These are phyloP conservation scores for Epichloe uncinata DNA, from an alignment of 2,329 filamentous ascomycete species.

Conservation along the genomic window DNA sequence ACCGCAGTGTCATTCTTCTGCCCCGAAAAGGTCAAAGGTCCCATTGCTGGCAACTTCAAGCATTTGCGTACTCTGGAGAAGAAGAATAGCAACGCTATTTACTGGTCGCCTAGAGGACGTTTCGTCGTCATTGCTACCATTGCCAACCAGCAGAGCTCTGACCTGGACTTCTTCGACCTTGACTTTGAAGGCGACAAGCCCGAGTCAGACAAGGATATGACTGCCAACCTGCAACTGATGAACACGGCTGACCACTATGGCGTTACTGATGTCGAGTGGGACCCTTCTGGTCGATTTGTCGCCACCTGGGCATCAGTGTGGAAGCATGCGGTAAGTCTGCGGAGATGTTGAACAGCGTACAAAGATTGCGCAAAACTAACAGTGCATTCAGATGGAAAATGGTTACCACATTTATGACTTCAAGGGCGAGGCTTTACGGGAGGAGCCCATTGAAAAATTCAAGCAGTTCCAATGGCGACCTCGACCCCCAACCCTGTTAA, in stretches of 20 bases:
- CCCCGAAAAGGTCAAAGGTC: slow-evolving; percentile 82
- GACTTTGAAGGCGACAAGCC: slow-evolving; percentile 97
- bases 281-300: slow-evolving; percentile 88
- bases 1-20: slow-evolving; percentile 94
- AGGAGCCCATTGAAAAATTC: slow-evolving; percentile 91
- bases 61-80: slow-evolving; percentile 90
- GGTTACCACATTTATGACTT: slow-evolving; percentile 98
- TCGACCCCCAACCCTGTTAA: slow-evolving; percentile 77
- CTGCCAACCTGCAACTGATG: slow-evolving; percentile 91
- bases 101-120: slow-evolving; percentile 92
- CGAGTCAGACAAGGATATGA: slow-evolving; percentile 84
- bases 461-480: slow-evolving; percentile 96
- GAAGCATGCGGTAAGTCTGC: slow-evolving; percentile 74
- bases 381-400: slow-evolving; percentile 72
- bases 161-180: slow-evolving; percentile 94
- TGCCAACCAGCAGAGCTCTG: slow-evolving; percentile 81
- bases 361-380: neutral
- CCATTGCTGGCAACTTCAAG: slow-evolving; percentile 82
- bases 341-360: neutral
- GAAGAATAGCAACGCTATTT: slow-evolving; percentile 99
- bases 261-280: slow-evolving; percentile 96
- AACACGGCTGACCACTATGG: slow-evolving; percentile 91
- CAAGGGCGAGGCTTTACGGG: slow-evolving; percentile 74
- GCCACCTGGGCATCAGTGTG: slow-evolving; percentile 87
- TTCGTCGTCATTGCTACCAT: slow-evolving; percentile 94